Conservation (phyloP, 371 early-diverging fungal species). For the Mortierella polycephala region DNA sequence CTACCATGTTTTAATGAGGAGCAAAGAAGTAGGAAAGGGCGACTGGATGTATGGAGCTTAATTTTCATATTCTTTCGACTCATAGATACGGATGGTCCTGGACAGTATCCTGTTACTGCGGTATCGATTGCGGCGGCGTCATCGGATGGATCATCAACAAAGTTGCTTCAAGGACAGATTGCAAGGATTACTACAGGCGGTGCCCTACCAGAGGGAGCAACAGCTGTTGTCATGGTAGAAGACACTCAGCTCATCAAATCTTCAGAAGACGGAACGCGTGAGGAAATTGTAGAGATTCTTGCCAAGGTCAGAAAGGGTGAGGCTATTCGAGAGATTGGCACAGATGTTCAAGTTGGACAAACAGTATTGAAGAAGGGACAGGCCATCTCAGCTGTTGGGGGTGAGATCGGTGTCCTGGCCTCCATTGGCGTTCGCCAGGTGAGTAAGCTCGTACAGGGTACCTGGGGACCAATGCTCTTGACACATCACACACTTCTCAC, state of each 20-base stretch:
- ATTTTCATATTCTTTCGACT: neutral
- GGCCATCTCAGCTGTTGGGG: constrained; percentile 73
- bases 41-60: neutral
- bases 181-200: constrained; percentile 92
- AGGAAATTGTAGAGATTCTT: constrained; percentile 69
- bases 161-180: constrained; percentile 67
- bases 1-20: neutral
- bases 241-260: constrained; percentile 77
- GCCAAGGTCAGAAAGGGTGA: constrained; percentile 55
- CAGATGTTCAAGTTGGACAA: constrained; percentile 74
- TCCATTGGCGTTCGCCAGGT: constrained; percentile 77
- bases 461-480: neutral
- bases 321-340: constrained; percentile 85
- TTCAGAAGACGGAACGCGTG: constrained; percentile 67
- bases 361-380: constrained; percentile 67
- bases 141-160: constrained; percentile 15
- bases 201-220: constrained; percentile 81
- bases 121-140: constrained; percentile 68
- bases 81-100: constrained; percentile 82
- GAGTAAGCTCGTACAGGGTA: constrained; percentile 2
- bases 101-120: constrained; percentile 74
- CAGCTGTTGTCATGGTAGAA: constrained; percentile 95
- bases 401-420: constrained; percentile 84
- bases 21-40: neutral
- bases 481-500: neutral